Conservation (phyloP, 2,329 filamentous ascomycete genomes). For the Emydomyces testavorans region DNA sequence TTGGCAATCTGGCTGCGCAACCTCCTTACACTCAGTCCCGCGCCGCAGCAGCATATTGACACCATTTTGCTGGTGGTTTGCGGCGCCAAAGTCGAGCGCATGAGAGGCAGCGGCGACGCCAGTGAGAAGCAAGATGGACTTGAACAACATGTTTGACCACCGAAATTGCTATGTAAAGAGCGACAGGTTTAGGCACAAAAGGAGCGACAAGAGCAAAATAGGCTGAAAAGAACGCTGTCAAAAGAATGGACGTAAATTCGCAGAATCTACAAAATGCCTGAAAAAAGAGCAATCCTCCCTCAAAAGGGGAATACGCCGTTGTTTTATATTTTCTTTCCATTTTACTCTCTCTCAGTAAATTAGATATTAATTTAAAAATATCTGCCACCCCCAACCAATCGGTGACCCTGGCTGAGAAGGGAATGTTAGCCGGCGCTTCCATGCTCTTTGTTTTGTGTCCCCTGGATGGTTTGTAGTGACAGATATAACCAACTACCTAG, state of each 20-base stretch:
- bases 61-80: constrained; percentile 7
- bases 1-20: constrained; percentile 8
- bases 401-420: neutral
- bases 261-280: constrained; percentile 5
- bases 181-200: neutral
- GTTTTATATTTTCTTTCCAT: neutral
- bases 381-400: neutral
- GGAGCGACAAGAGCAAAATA: neutral
- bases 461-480: too few relatives aligned
- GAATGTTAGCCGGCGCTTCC: neutral
- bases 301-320: neutral
- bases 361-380: neutral
- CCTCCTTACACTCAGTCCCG: neutral
- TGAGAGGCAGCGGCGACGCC: constrained; percentile 1
- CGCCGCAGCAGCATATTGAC: neutral
- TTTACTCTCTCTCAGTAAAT: neutral
- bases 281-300: neutral
- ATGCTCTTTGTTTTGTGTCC: too few relatives aligned
- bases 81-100: constrained; percentile 7
- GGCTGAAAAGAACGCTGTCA: neutral
- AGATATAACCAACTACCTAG: too few relatives aligned
- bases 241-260: constrained; percentile 12
- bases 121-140: constrained; percentile 1
- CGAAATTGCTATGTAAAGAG: neutral
- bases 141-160: constrained; percentile 8